Percentiles rank a stretch among this genome's conserved stretches.
Evolutionary conservation across 2,329 filamentous ascomycete genomes (phyloP).

Genomic region (Tolypocladium amazonense): DNA sequence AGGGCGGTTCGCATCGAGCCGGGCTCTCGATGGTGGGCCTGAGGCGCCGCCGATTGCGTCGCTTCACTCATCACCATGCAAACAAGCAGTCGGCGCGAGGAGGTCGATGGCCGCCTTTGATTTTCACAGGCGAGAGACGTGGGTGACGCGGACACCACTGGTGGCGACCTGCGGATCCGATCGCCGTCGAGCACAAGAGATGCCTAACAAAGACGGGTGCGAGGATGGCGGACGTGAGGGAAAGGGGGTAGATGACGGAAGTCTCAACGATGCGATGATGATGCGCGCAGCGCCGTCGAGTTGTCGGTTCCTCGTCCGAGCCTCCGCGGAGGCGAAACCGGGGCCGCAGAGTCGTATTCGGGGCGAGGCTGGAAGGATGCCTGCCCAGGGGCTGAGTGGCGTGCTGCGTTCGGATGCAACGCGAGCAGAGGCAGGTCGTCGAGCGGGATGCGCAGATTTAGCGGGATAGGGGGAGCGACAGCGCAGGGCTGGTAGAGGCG

Average conservation of each 20-base stretch:
- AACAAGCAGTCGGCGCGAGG: background rate
- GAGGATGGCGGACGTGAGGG: background rate
- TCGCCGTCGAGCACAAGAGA: background rate
- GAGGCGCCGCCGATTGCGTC: slow-evolving; percentile 11
- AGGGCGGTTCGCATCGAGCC: slow-evolving; percentile 23
- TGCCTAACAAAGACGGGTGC: background rate
- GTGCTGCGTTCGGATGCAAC: background rate
- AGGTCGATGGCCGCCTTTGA: background rate
- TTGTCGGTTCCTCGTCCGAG: background rate
- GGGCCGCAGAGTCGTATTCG: background rate
- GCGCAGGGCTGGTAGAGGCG: background rate
- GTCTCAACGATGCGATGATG: background rate
- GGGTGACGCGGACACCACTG: background rate
- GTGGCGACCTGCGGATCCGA: background rate
- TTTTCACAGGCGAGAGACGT: background rate
- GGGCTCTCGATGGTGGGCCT: slow-evolving; percentile 19
- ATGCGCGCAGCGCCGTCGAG: background rate
- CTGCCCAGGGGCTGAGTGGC: background rate
- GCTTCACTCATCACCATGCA: slow-evolving; percentile 21
- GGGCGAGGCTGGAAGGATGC: background rate
- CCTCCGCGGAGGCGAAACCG: background rate
- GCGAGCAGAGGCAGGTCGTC: background rate
- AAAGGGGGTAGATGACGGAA: background rate
- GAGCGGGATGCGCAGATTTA: background rate
- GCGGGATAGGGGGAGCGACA: background rate